Evolutionary conservation across 2,329 filamentous ascomycete species (phyloP), one percentile per base, ranked within the genome.

Genomic region (Herpotrichia juniperi): DNA sequence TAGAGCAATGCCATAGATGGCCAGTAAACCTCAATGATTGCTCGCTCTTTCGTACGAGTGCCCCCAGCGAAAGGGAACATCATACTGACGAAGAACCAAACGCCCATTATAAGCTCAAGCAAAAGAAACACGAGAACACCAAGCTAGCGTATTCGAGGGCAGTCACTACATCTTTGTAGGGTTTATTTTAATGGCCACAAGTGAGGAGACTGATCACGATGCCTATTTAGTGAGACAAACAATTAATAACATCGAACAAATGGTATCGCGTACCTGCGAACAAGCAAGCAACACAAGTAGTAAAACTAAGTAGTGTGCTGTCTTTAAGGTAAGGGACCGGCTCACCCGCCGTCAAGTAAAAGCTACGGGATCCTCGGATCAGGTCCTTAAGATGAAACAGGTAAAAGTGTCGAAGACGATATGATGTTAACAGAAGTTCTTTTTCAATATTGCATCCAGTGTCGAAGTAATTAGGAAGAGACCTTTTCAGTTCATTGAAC

Each of bases 121-220:
- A 90, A 66, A 90, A 90, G 24, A 89, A 63, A 58, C 79, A 83
- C 49, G 83, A 87, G 64, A 89, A 85, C 2, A 83, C 74, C 39
- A 89, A 69, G 5, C 84, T 82, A 28, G 82, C 71, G 2, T 78
- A 73, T 11, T 79, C 79, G 34, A 89, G 72, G 0, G 67, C 76
- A 9, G 77, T 66, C 21, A 76, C 64, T 2, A 75, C 74, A 42
- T 68, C 62, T 42, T 70, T 62, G 70, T 73, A 76, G 25, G 61
- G 57, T 30, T 62, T 43, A 26, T 58, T 45, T 60, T 68, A 54
- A 35, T 65, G 53, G 48, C 81, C 79, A 65, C 81, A 83, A 44
- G 75, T 74, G 44, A 81, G 73, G 8, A 83, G 69, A 42, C 74
- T 74, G 47, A 83, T 76, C 32, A 83, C 67, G 47, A 83, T 80